Evolutionary conservation across 345 rosid species (phyloP).

Genomic region (Microthlaspi erraticum): DNA sequence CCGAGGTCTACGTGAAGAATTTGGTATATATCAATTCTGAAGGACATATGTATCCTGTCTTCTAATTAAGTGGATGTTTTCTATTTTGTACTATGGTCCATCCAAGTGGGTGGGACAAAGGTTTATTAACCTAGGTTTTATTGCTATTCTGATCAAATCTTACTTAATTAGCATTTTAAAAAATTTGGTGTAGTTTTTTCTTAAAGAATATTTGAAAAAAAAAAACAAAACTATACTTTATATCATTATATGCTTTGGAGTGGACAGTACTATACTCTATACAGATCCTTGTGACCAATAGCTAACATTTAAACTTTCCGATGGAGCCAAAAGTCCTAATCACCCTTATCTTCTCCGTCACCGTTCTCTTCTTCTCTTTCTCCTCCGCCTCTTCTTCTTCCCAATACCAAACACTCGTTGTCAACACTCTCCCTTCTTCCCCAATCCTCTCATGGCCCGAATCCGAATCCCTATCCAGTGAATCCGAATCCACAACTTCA

Average conservation of each 20-base stretch:
- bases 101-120: too few species aligned
- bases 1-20: too few species aligned
- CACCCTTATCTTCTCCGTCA: slow-evolving; percentile 45
- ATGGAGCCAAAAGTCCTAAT: slow-evolving; percentile 52
- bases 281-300: slow-evolving; percentile 21
- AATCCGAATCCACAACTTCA: slow-evolving; percentile 37
- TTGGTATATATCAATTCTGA: slow-evolving; percentile 34
- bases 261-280: slow-evolving; percentile 4
- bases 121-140: too few species aligned
- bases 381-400: slow-evolving; percentile 29
- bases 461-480: slow-evolving; percentile 32
- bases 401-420: slow-evolving; percentile 52
- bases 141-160: too few species aligned
- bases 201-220: too few species aligned
- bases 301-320: slow-evolving; percentile 1
- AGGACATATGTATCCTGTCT: slow-evolving; percentile 32
- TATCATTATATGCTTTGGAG: too few species aligned
- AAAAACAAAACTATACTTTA: too few species aligned
- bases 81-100: too few species aligned
- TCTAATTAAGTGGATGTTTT: slow-evolving; percentile 15
- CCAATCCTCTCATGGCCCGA: slow-evolving; percentile 54
- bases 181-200: too few species aligned
- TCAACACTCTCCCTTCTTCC: slow-evolving; percentile 53
- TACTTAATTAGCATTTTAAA: too few species aligned
- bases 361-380: slow-evolving; percentile 39